Evolutionary conservation across 768 basidiomycete genomes (phyloP).

Genomic region (Gautieria morchelliformis): DNA sequence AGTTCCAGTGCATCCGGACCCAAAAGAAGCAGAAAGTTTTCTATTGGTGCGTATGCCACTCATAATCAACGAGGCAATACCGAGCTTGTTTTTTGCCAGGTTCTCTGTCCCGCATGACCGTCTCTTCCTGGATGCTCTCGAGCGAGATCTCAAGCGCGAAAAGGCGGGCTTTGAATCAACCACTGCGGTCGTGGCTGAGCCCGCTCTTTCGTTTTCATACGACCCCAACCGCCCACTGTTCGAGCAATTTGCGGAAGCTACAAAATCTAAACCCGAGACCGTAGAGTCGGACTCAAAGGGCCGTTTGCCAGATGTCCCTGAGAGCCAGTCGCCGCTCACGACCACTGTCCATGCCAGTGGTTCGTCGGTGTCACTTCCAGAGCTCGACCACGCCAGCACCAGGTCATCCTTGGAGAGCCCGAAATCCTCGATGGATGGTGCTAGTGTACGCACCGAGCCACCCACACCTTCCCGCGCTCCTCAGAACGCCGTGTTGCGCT

Average conservation of each 20-base stretch:
- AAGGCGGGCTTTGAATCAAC: slow-evolving; percentile 86
- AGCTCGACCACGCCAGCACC: slow-evolving; percentile 13
- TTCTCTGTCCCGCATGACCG: slow-evolving; percentile 96
- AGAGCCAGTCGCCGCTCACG: neutral
- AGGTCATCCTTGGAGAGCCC: slow-evolving; percentile 15
- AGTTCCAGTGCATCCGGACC: slow-evolving; percentile 92
- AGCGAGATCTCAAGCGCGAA: slow-evolving; percentile 92
- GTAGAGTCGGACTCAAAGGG: neutral
- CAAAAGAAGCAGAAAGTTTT: slow-evolving; percentile 99
- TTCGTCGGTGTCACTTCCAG: neutral
- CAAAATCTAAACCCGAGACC: neutral
- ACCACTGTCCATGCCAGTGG: neutral
- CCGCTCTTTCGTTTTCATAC: slow-evolving; percentile 81
- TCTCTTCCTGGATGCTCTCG: slow-evolving; percentile 92
- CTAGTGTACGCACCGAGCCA: neutral
- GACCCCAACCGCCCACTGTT: slow-evolving; percentile 79
- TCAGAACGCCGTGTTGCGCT: neutral
- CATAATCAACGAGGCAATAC: neutral
- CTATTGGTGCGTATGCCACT: slow-evolving; percentile 62
- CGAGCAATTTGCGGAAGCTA: slow-evolving; percentile 56
- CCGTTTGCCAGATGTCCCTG: no score
- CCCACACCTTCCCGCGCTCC: slow-evolving; percentile 4
- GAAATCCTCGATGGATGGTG: neutral
- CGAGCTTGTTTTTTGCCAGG: slow-evolving; percentile 33
- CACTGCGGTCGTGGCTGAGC: slow-evolving; percentile 66